phyloP scores from a whole-genome alignment of 2,329 filamentous ascomycete genomes.

The Lasiodiplodia citricola region DNA sequence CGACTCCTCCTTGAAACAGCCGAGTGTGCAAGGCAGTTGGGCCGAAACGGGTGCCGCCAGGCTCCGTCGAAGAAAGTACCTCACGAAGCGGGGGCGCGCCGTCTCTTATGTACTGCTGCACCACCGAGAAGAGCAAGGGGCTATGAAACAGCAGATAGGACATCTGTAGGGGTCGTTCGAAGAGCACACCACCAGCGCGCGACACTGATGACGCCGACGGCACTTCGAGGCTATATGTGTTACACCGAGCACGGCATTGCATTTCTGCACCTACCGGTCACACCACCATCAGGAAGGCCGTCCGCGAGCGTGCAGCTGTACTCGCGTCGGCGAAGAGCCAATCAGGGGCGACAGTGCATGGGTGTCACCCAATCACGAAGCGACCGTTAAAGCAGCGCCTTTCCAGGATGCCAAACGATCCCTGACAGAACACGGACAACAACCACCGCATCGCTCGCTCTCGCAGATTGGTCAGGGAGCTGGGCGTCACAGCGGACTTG shows the following conservation, averaged over 20 bases:
- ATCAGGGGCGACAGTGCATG: background rate
- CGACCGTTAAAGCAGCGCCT: slow-evolving; percentile 9
- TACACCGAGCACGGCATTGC: slow-evolving; percentile 15
- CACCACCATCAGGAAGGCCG: slow-evolving; percentile 22
- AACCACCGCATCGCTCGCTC: background rate
- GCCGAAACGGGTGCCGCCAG: background rate
- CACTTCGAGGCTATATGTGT: slow-evolving; percentile 22
- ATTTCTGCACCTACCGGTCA: slow-evolving; percentile 16
- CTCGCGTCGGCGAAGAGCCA: background rate
- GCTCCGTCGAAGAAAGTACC: background rate
- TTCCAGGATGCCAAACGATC: slow-evolving; percentile 2
- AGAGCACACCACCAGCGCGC: slow-evolving; percentile 22
- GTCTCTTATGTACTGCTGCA: background rate
- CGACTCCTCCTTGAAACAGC: background rate
- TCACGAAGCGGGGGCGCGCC: background rate
- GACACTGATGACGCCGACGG: background rate
- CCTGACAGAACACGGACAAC: slow-evolving; percentile 1
- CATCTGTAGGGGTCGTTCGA: slow-evolving; percentile 6
- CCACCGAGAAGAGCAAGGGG: background rate
- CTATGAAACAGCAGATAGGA: background rate
- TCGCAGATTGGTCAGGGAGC: slow-evolving; percentile 1
- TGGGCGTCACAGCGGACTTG: slow-evolving; percentile 10
- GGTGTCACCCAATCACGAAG: slow-evolving; percentile 1
- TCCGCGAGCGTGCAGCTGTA: slow-evolving; percentile 11
- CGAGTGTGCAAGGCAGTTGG: background rate